These are phyloP conservation scores for Exophiala calicioides DNA, from an alignment of 2,329 filamentous ascomycete species.

Conservation along the genomic window DNA sequence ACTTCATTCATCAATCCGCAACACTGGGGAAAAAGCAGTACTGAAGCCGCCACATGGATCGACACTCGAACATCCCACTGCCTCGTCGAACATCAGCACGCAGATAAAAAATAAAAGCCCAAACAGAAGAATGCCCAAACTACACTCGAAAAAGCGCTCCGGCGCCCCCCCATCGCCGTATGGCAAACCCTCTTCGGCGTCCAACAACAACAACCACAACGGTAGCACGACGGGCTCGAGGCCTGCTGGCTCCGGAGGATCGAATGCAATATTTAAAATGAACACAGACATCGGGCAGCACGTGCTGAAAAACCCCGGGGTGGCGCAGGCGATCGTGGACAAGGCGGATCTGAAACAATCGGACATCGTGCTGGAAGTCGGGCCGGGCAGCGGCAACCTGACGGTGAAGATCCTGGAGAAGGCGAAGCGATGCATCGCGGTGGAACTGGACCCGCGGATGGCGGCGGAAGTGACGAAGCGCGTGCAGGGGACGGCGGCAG, in stretches of 20 bases:
- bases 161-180: constrained; percentile 40
- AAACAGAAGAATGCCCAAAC: constrained; percentile 58
- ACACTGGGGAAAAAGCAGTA: too few relatives aligned
- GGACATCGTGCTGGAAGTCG: constrained; percentile 86
- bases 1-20: too few relatives aligned
- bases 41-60: too few relatives aligned
- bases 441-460: constrained; percentile 96
- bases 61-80: too few relatives aligned
- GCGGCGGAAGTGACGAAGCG: constrained; percentile 91
- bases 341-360: constrained; percentile 91
- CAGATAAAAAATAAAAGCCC: too few relatives aligned
- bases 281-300: constrained; percentile 88
- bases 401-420: constrained; percentile 87
- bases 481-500: constrained; percentile 83
- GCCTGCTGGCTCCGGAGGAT: constrained; percentile 52
- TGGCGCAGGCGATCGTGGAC: constrained; percentile 77
- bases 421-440: constrained; percentile 78
- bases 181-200: constrained; percentile 48
- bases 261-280: constrained; percentile 94
- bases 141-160: constrained; percentile 56
- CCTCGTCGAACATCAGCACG: too few relatives aligned
- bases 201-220: too few relatives aligned
- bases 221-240: too few relatives aligned
- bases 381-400: constrained; percentile 84
- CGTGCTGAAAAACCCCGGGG: constrained; percentile 88